Evolutionary conservation across 306 rosid species (phyloP), one percentile per base, ranked within the genome.

Genomic region (Malus asiatica): DNA sequence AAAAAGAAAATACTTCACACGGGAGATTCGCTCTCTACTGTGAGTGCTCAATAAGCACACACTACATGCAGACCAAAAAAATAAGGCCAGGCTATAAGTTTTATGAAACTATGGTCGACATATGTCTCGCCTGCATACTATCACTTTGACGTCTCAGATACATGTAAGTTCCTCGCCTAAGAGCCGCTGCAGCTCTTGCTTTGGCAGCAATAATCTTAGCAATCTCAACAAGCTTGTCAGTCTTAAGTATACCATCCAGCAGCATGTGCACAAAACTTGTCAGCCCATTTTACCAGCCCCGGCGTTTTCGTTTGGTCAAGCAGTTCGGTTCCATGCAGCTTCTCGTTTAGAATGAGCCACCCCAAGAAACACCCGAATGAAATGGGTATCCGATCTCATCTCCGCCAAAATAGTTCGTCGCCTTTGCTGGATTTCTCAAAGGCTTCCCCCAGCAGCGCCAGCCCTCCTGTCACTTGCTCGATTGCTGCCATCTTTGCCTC

Each of bases 281-380:
- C 75, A 18, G 86, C 87, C 92, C 89, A 91, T 57, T 80, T 77
- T 20, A 66, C 61, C 44, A 91, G 58, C 6, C 72, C 71, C 22
- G 90, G 90, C 9, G 82, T 76, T 65, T 68, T 91, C 11, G 8
- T 23, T 11, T 78, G 78, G 60, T 86, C 83, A 0, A 89, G 73
- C 76, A 89, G 60, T 33, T 81, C 87, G 40, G 81, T 10, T 58
- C 85, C 89, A 62, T 1, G 20, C 19, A 61, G 6, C 19, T 20
- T 42, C 76, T 91, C 89, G 1, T 61, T 71, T 13, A 79, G 89
- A 23, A 74, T 80, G 4, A 90, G 27, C 96, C 89, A 88, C 11
- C 83, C 91, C 76, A 91, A 68, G 59, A 27, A 59, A 76, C 84
- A 7, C 19, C 97, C 97, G 15, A 89, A 76, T 11, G 89, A 88